A percentile compares a stretch with the other conserved stretches of the same genome.
Conservation (phyloP, 108 stramenopile species). For the Chaetoceros tenuissimus region DNA sequence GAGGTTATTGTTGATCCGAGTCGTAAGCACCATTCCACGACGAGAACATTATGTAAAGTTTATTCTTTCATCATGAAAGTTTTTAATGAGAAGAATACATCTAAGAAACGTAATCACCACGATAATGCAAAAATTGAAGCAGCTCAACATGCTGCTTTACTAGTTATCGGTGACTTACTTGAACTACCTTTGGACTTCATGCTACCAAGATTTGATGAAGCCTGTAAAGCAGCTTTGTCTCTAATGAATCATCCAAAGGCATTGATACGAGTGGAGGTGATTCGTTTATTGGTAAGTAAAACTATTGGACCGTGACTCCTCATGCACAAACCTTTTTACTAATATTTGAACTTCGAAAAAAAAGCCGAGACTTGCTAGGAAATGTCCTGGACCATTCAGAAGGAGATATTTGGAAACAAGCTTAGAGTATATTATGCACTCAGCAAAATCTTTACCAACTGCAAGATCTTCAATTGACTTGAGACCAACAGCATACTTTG, state of each 20-base stretch:
- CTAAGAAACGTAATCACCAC: too few species aligned
- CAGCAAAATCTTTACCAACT: constrained; percentile 33
- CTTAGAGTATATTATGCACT: constrained; percentile 64
- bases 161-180: constrained; percentile 81
- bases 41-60: constrained; percentile 58
- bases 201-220: constrained; percentile 88
- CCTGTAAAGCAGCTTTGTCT: constrained; percentile 69
- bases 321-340: background rate
- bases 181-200: constrained; percentile 86
- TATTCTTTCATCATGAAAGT: constrained; percentile 68
- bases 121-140: constrained; percentile 29
- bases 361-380: constrained; percentile 81
- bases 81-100: constrained; percentile 15
- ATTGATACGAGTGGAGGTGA: constrained; percentile 79
- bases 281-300: constrained; percentile 29
- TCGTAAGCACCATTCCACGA: constrained; percentile 50
- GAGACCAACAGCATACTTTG: constrained; percentile 68
- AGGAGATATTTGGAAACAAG: constrained; percentile 67
- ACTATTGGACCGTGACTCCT: background rate
- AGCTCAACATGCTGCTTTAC: constrained; percentile 83
- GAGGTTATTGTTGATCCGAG: constrained; percentile 56
- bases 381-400: constrained; percentile 78
- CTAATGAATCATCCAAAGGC: constrained; percentile 58
- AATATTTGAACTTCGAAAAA: background rate
- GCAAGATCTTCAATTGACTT: constrained; percentile 50